A percentile compares a stretch with the other conserved stretches of the same genome.
phyloP scores from a whole-genome alignment of 495 filamentous ascomycete genomes.

The Cercophora samala region DNA sequence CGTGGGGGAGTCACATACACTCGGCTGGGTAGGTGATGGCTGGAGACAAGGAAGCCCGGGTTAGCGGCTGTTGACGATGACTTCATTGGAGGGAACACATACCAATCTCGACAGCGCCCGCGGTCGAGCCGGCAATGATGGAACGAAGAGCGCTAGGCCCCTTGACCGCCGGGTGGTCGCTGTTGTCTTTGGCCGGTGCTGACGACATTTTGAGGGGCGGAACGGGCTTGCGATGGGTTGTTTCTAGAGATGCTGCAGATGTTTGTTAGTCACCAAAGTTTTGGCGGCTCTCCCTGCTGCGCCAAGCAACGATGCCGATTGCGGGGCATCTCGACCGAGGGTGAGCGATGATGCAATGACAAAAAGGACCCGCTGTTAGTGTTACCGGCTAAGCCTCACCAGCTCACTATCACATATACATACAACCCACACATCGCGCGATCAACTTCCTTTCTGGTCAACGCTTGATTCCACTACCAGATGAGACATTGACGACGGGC shows the following conservation, averaged over 20 bases:
- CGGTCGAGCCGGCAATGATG: conserved; percentile 82
- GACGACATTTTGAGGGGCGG: conserved; percentile 29
- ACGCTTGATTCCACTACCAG: background rate
- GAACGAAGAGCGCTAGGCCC: conserved; percentile 80
- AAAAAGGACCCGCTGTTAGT: background rate
- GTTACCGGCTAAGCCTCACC: background rate
- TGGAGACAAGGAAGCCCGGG: conserved; percentile 32
- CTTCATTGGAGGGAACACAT: conserved; percentile 12
- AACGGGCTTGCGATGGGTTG: background rate
- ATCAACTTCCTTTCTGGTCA: background rate
- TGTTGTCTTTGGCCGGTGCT: conserved; percentile 27
- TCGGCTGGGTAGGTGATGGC: conserved; percentile 97
- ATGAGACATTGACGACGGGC: too few relatives aligned
- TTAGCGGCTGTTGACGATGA: conserved; percentile 18
- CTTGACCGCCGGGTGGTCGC: conserved; percentile 33
- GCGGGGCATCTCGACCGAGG: conserved; percentile 5
- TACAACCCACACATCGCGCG: background rate
- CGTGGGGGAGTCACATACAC: conserved; percentile 52
- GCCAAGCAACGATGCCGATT: conserved; percentile 13
- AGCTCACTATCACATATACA: background rate
- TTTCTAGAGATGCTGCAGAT: background rate
- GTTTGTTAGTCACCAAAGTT: conserved; percentile 4
- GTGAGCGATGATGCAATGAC: conserved; percentile 3
- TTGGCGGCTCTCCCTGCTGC: background rate
- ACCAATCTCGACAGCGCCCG: conserved; percentile 95